Conservation (phyloP, 2,329 filamentous ascomycete genomes). For the Zymoseptoria pseudotritici region DNA sequence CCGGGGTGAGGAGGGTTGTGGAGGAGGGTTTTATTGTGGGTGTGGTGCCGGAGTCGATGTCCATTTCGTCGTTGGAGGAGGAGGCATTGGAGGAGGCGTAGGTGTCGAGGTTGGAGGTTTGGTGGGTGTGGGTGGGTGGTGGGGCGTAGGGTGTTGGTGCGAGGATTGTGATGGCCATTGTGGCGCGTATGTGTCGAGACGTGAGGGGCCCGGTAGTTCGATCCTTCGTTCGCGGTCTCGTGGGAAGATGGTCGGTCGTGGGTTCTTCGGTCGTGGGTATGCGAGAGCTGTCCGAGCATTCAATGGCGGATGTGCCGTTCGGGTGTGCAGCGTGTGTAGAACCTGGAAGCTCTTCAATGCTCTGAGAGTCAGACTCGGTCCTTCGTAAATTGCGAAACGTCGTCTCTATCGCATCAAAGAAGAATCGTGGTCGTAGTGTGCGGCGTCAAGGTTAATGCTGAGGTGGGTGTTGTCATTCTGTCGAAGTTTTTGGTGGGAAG, state of each 20-base stretch:
- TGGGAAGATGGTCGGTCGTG: no score
- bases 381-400: no score
- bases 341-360: no score
- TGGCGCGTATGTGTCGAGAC: neutral
- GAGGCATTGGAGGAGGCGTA: conserved; percentile 11
- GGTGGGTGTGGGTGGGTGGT: conserved; percentile 18
- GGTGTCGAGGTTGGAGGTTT: conserved; percentile 15
- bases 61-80: conserved; percentile 24
- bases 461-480: neutral
- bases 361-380: no score
- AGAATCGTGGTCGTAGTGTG: no score
- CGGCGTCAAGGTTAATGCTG: neutral
- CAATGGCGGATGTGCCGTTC: no score
- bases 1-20: conserved; percentile 69
- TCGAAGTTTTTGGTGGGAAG: neutral
- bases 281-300: no score
- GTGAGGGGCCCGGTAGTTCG: no score
- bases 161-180: conserved; percentile 55
- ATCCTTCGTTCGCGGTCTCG: no score
- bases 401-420: no score
- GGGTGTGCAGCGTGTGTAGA: no score
- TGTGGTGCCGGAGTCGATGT: conserved; percentile 42
- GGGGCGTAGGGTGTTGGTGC: conserved; percentile 40
- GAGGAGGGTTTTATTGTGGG: conserved; percentile 34
- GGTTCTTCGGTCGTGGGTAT: no score